Evolutionary conservation across 2,329 filamentous ascomycete species (phyloP), one percentile per base, ranked within the genome.

Genomic region (Metarhizium sp.): DNA sequence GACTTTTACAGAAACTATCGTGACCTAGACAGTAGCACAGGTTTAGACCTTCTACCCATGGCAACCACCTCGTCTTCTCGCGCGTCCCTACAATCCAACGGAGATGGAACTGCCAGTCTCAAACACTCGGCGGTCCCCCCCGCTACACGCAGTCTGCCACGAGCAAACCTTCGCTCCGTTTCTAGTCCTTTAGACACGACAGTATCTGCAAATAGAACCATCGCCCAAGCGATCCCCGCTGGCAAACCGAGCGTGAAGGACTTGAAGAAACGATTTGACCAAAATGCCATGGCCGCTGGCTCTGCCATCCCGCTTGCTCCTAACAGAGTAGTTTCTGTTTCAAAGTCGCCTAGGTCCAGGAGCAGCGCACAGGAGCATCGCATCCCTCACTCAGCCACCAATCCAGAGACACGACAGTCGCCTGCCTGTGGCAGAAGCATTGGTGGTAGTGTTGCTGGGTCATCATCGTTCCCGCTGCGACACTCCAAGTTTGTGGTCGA

Each of bases 251-350:
- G 86, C 58, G 87, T 94, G 62, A 90, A 86, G 71, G 88, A 94
- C 66, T 76, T 94, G 59, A 85, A 88, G 64, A 89, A 86, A 69
- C 85, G 81, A 54, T 94, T 92, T 71, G 88, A 92, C 69, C 82
- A 85, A 65, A 83, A 68, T 58, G 63, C 68, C 43, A 65, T 69
- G 20, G 47, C 42, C 16, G 42, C 34, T 14, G 43, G 46, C 38
- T 30, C 54, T 34, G 25, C 54, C 34, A 55, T 53, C 29, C 40
- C 50, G 13, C 47, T 53, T 6, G 46, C 45, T 50, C 50, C 48
- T 38, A 30, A 47, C 38, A 51, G 51, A 50, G 14, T 13, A 50
- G 48, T 13, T 50, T 32, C 32, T 36, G 48, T 38, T 38, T 20
- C 48, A 38, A 36, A 20, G 10, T 30, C 10, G 38, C 10, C 32